Conservation (phyloP, 2,329 filamentous ascomycete genomes). For the Ascochyta lentis region DNA sequence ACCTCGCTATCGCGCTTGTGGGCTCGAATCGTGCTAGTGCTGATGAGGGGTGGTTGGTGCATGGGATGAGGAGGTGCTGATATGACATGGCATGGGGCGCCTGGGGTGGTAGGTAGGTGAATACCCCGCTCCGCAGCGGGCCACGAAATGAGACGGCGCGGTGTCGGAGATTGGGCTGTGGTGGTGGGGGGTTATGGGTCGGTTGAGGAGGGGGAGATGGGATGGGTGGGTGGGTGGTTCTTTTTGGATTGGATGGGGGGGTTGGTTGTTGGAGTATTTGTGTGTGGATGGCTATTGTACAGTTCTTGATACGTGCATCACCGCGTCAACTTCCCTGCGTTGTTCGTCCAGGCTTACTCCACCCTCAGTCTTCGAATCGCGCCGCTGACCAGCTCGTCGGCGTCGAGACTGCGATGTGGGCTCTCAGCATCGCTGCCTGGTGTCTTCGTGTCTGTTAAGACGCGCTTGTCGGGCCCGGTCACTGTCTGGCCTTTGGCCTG, state of each 20-base stretch:
- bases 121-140: too few relatives aligned
- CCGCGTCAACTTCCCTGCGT: too few relatives aligned
- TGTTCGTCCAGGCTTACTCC: not conserved
- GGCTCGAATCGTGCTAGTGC: too few relatives aligned
- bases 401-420: not conserved
- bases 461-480: slow-evolving; percentile 43
- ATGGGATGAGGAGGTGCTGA: not conserved
- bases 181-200: too few relatives aligned
- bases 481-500: slow-evolving; percentile 77
- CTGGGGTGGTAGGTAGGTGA: too few relatives aligned
- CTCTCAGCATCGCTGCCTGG: slow-evolving; percentile 9
- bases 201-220: not conserved
- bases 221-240: too few relatives aligned
- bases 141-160: not conserved
- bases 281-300: too few relatives aligned
- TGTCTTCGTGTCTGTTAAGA: slow-evolving; percentile 24
- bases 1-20: not conserved
- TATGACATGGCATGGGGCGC: not conserved
- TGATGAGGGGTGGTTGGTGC: not conserved
- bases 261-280: too few relatives aligned
- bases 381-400: slow-evolving; percentile 10
- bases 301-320: too few relatives aligned
- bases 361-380: slow-evolving; percentile 6
- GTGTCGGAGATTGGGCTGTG: not conserved
- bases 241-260: too few relatives aligned